A percentile compares a stretch with the other conserved stretches of the same genome.
Conservation (phyloP, 306 rosid genomes). For the Cucurbita argyrosperma region DNA sequence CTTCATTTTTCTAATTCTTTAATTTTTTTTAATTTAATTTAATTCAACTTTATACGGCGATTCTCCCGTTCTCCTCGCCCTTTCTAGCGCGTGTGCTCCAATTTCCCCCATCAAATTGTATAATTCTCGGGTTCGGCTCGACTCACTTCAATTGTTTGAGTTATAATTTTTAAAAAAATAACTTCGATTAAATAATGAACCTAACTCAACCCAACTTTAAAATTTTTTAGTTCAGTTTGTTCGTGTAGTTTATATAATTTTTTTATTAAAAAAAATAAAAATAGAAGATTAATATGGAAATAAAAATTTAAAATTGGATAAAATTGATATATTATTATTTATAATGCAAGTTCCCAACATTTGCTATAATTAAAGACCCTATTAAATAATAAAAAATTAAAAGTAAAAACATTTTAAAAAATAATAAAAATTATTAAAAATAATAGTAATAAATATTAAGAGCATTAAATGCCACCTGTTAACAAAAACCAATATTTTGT, state of each 20-base stretch:
- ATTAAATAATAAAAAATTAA: neutral
- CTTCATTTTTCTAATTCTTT: neutral
- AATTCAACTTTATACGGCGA: neutral
- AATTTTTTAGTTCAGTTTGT: no score
- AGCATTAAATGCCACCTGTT: neutral
- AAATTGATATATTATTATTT: no score
- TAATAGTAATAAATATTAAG: neutral
- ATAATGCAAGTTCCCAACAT: neutral
- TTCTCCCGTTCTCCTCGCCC: constrained; percentile 8
- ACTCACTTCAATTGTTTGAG: no score
- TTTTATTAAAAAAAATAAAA: no score
- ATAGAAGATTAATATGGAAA: no score
- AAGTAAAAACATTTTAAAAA: neutral
- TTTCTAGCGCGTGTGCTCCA: constrained; percentile 22
- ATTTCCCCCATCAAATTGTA: neutral
- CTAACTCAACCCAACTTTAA: no score
- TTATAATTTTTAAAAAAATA: no score
- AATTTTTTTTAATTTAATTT: neutral
- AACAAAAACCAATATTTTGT: neutral
- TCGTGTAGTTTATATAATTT: no score
- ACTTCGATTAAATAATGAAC: no score
- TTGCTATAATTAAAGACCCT: neutral
- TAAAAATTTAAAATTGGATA: no score
- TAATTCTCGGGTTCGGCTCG: no score
- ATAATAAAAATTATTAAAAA: neutral